phyloP scores from a whole-genome alignment of 169 alveolate species.

The Plasmodium vivax region DNA sequence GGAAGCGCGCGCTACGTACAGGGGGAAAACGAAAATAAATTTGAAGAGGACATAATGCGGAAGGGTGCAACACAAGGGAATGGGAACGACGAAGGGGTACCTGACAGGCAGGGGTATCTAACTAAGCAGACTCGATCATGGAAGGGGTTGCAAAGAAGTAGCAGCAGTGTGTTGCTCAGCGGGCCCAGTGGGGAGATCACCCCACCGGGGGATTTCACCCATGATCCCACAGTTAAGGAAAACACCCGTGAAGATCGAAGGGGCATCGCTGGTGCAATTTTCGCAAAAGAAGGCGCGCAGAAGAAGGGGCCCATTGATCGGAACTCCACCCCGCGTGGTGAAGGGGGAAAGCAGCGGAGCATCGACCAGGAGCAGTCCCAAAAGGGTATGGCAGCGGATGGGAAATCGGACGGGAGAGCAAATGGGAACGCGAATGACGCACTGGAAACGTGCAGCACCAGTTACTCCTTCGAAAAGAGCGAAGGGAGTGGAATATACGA shows the following conservation, averaged over 20 bases:
- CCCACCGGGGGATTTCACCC: not conserved
- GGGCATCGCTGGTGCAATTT: not conserved
- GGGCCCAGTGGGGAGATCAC: not conserved
- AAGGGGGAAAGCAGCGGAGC: not conserved
- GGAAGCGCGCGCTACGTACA: not conserved
- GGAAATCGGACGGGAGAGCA: not conserved
- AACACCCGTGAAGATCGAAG: not conserved
- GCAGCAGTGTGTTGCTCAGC: not conserved
- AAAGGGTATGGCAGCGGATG: not conserved
- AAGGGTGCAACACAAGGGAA: not conserved
- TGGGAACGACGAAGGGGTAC: not conserved
- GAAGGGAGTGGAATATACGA: not conserved
- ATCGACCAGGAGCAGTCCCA: not conserved
- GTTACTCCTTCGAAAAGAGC: constrained; percentile 9
- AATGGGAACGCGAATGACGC: not conserved
- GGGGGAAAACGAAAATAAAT: not conserved
- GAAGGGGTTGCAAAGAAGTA: not conserved
- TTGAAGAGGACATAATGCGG: not conserved
- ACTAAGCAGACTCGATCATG: not conserved
- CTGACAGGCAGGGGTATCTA: not conserved
- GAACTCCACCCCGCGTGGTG: not conserved
- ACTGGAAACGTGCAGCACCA: not conserved
- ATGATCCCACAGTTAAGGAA: not conserved
- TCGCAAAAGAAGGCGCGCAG: not conserved
- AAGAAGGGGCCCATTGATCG: not conserved